A percentile compares a stretch with the other conserved stretches of the same genome.
Evolutionary conservation across 169 alveolate genomes (phyloP).

Genomic region (Eimeria necatrix): DNA sequence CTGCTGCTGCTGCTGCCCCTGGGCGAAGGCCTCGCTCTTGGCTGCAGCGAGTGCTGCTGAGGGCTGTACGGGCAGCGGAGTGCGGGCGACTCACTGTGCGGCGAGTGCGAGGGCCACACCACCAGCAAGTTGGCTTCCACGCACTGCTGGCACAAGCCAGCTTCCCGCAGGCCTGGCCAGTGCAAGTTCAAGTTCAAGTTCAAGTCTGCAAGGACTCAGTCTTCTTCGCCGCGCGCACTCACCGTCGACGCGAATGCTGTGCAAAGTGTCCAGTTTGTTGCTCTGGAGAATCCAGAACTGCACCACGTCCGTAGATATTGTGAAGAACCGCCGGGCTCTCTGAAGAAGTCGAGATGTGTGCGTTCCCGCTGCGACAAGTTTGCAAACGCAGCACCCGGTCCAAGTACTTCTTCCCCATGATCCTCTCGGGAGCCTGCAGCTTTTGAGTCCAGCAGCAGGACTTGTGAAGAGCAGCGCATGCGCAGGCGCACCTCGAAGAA

Average conservation of each 20-base stretch:
- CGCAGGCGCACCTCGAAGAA: constrained; percentile 72
- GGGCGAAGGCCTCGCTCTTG: constrained; percentile 34
- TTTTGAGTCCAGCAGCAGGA: not conserved
- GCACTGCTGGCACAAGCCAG: constrained; percentile 80
- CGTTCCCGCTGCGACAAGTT: not conserved
- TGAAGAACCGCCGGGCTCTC: constrained; percentile 71
- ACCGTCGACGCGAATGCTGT: constrained; percentile 66
- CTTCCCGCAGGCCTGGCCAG: constrained; percentile 72
- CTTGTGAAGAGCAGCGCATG: not conserved
- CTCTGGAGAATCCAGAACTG: constrained; percentile 75
- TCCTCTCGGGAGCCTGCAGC: constrained; percentile 79
- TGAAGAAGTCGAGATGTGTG: not conserved
- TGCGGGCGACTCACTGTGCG: not conserved
- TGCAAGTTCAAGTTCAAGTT: not conserved
- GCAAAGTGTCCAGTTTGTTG: constrained; percentile 56
- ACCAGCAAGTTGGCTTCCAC: constrained; percentile 64
- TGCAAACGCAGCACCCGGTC: constrained; percentile 39
- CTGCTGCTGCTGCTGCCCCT: not conserved
- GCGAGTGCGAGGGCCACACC: constrained; percentile 65
- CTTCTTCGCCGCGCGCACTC: not conserved
- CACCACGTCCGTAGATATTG: constrained; percentile 64
- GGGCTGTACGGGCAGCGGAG: too few species aligned
- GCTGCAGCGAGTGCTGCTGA: constrained; percentile 19
- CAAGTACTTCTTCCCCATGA: constrained; percentile 75
- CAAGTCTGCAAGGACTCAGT: not conserved